Percentiles rank a stretch among this genome's conserved stretches.
phyloP scores from a whole-genome alignment of 2,329 filamentous ascomycete genomes.

The Penicillium sclerotiorum region DNA sequence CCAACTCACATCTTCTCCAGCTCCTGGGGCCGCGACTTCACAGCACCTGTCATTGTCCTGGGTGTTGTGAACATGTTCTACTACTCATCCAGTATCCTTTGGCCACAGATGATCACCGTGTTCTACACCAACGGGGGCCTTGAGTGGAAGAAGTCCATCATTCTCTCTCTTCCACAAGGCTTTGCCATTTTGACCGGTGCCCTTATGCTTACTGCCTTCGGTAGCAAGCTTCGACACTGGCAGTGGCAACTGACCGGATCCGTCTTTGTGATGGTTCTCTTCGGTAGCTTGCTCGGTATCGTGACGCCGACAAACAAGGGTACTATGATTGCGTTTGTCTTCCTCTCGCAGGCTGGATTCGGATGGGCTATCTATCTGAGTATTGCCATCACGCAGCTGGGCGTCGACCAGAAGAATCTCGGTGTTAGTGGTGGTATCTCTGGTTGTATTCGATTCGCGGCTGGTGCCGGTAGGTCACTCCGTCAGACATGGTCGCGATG shows the following conservation, averaged over 20 bases:
- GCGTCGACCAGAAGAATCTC: constrained; percentile 53
- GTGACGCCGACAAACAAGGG: constrained; percentile 49
- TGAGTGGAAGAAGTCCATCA: constrained; percentile 37
- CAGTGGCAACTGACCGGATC: constrained; percentile 51
- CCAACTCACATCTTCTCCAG: constrained; percentile 51
- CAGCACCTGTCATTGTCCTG: constrained; percentile 49
- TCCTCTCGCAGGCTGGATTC: constrained; percentile 50
- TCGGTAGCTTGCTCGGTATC: constrained; percentile 49
- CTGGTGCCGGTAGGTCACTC: constrained; percentile 36
- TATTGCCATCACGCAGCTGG: constrained; percentile 54
- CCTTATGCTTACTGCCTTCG: constrained; percentile 45
- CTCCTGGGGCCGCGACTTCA: constrained; percentile 51
- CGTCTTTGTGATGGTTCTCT: constrained; percentile 52
- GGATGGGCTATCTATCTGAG: constrained; percentile 53
- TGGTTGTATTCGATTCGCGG: constrained; percentile 49
- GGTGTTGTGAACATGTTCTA: constrained; percentile 57
- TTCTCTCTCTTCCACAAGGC: constrained; percentile 49
- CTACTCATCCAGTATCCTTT: constrained; percentile 52
- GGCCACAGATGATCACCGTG: constrained; percentile 52
- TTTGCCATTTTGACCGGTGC: constrained; percentile 50
- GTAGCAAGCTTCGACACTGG: constrained; percentile 49
- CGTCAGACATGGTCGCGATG: background rate
- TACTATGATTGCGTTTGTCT: constrained; percentile 52
- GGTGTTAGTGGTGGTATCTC: constrained; percentile 49
- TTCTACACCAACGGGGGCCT: constrained; percentile 45